Base-by-base conservation (phyloP, 2,329 filamentous ascomycete species). In the Pseudonectria buxi region DNA sequence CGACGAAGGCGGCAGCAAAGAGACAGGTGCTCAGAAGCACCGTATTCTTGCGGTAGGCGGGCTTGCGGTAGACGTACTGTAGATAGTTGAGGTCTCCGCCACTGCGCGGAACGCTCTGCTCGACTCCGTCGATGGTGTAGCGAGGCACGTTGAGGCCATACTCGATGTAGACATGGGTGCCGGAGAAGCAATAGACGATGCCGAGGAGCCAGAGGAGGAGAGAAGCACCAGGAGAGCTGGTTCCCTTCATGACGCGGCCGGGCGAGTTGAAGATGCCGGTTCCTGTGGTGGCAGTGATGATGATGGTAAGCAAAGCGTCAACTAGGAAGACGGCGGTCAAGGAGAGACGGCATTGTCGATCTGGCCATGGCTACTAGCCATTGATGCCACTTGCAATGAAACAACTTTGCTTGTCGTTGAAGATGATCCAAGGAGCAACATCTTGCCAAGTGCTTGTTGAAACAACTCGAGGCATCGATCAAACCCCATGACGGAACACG, bases 1-100 rank as follows among this genome's bases (percentile, higher is more conserved):
- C 44, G 6, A 72, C 61, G 49, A 68, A 72, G 25, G 57, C 48
- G 14, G 69, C 50, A 3, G 62, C 67, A 40, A 64, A 73, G 10
- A 70, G 52, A 32, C 64, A 70, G 1, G 64, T 67, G 6, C 61
- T 54, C 4, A 69, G 43, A 3, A 67, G 57, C 4, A 61, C 45
- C 0, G 59, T 62, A 31, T 54, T 47, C 26, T 54, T 53, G 13
- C 48, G 50, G 18, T 62, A 61, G 1, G 51, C 51, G 2, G 64
- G 61, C 39, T 54, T 58, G 24, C 51, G 55, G 40, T 62, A 69
- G 18, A 71, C 58, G 35, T 65, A 69, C 47, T 71, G 64, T 12
- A 72, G 60, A 51, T 69, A 71, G 43, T 70, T 67, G 37, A 69
- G 62, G 36, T 69, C 67, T 14, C 65, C 68, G 3, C 67, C 67